Evolutionary conservation across 768 basidiomycete genomes (phyloP).

Genomic region (Calocybe gangraenosa): DNA sequence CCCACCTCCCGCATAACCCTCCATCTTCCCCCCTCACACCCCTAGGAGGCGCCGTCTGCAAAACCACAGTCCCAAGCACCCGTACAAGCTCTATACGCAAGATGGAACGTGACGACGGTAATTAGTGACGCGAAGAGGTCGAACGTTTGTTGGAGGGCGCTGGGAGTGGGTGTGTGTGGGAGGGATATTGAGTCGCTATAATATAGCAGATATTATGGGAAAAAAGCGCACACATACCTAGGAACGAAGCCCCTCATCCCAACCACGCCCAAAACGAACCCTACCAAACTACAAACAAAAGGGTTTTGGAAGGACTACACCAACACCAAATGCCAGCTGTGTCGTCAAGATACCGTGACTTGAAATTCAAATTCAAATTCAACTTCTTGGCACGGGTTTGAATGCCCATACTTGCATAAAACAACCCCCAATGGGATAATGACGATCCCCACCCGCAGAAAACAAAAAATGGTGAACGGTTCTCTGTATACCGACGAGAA

Average conservation of each 20-base stretch:
- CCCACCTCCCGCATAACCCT: slow-evolving; percentile 75
- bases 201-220: not conserved
- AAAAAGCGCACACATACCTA: slow-evolving; percentile 40
- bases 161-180: too few relatives aligned
- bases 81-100: slow-evolving; percentile 81
- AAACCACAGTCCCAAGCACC: slow-evolving; percentile 80
- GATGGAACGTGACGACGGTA: slow-evolving; percentile 71
- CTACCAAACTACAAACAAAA: slow-evolving; percentile 62
- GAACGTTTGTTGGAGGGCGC: slow-evolving; percentile 57
- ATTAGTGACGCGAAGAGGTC: slow-evolving; percentile 85
- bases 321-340: too few relatives aligned
- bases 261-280: slow-evolving; percentile 54
- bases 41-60: slow-evolving; percentile 85
- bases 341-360: slow-evolving; percentile 30
- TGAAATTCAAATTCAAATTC: slow-evolving; percentile 32
- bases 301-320: slow-evolving; percentile 63
- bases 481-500: slow-evolving; percentile 95
- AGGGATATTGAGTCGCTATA: too few relatives aligned
- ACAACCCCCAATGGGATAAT: slow-evolving; percentile 65
- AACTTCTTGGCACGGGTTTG: too few relatives aligned
- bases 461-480: slow-evolving; percentile 89
- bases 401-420: too few relatives aligned
- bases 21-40: slow-evolving; percentile 69
- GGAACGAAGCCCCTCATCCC: slow-evolving; percentile 50
- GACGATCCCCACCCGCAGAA: slow-evolving; percentile 46